Conservation (phyloP, 257 asterid species). For the Capsicum baccatum region DNA sequence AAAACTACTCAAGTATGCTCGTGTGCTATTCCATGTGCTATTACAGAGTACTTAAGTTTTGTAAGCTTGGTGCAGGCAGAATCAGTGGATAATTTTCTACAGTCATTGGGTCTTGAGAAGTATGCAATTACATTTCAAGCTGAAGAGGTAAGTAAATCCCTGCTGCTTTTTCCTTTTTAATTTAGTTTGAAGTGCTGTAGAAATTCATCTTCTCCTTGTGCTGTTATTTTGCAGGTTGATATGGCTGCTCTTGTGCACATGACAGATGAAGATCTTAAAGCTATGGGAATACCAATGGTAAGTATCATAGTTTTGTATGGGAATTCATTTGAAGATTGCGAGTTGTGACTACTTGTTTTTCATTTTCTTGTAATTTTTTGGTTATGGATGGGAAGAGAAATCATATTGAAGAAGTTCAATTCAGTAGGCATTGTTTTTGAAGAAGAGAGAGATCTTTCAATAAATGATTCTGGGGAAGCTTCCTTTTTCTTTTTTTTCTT, state of each 20-base stretch:
- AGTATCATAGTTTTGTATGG: neutral
- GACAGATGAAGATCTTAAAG: conserved; percentile 98
- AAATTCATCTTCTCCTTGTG: conserved; percentile 23
- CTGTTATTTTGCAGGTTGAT: conserved; percentile 72
- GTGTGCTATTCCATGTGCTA: neutral
- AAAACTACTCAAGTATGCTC: neutral
- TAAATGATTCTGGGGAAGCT: neutral
- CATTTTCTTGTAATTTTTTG: neutral
- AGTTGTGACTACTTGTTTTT: neutral
- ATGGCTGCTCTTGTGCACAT: conserved; percentile 94
- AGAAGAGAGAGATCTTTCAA: neutral
- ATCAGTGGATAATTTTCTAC: conserved; percentile 78
- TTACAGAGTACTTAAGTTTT: neutral
- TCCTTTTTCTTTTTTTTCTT: neutral
- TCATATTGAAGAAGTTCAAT: neutral
- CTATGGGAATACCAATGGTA: conserved; percentile 98
- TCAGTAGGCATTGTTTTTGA: neutral
- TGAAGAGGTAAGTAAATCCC: conserved; percentile 72
- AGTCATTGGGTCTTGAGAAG: conserved; percentile 86
- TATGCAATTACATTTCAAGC: conserved; percentile 94
- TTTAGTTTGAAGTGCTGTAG: conserved; percentile 29
- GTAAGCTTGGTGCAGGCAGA: conserved; percentile 63
- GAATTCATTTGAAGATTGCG: neutral
- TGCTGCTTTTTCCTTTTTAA: conserved; percentile 28
- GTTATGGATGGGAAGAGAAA: conserved; percentile 18